phyloP scores from a whole-genome alignment of 2,329 filamentous ascomycete genomes.

The Berkeleyomyces rouxiae region DNA sequence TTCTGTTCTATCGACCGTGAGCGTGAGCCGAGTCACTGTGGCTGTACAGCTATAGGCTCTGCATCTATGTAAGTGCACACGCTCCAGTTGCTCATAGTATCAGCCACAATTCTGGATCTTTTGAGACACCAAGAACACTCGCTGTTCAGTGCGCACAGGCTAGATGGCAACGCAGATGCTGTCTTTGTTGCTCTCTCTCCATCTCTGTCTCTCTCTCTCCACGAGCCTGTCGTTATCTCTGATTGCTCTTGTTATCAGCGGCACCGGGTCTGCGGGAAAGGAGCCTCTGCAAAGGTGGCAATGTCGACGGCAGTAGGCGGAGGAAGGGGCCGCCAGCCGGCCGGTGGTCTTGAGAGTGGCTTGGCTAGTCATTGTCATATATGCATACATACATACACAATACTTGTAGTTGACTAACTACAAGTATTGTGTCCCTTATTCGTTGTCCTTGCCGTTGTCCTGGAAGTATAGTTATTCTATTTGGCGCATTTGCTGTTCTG shows the following conservation, averaged over 20 bases:
- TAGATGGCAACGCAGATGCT: too few relatives aligned
- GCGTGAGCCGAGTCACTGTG: not conserved
- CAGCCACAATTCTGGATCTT: conserved; percentile 3
- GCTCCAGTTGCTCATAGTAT: not conserved
- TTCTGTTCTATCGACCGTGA: not conserved
- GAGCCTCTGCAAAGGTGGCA: not conserved
- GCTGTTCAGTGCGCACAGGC: not conserved
- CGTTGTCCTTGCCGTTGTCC: too few relatives aligned
- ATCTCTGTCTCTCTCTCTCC: too few relatives aligned
- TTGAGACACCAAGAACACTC: conserved; percentile 1
- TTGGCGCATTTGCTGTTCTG: not conserved
- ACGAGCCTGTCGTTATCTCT: too few relatives aligned
- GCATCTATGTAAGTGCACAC: not conserved
- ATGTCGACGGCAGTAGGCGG: not conserved
- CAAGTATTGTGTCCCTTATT: too few relatives aligned
- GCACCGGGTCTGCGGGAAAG: not conserved
- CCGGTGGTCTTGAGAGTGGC: too few relatives aligned
- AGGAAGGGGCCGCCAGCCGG: not conserved
- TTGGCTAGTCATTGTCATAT: too few relatives aligned
- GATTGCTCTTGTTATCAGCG: not conserved
- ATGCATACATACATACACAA: too few relatives aligned
- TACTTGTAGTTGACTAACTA: too few relatives aligned
- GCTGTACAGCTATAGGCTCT: not conserved
- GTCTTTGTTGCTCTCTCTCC: too few relatives aligned
- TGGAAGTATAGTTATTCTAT: too few relatives aligned